Evolutionary conservation across 2,329 filamentous ascomycete genomes (phyloP).

Genomic region (Clarireedia paspali): DNA sequence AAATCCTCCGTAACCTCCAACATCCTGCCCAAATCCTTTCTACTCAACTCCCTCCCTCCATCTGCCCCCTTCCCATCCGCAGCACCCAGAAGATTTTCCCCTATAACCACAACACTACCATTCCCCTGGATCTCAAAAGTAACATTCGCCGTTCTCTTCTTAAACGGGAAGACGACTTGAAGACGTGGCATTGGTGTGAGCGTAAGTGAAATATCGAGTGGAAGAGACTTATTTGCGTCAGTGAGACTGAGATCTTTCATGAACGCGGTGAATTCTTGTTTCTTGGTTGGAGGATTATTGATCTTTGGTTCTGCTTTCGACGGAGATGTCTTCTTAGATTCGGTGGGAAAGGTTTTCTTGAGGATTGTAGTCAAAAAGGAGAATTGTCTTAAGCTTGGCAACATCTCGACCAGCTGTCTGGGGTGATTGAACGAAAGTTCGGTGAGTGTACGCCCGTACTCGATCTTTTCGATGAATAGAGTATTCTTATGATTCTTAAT

Average conservation of each 20-base stretch:
- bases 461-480: constrained; percentile 63
- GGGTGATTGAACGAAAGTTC: constrained; percentile 73
- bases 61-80: constrained; percentile 10
- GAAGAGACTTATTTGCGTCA: constrained; percentile 11
- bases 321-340: neutral
- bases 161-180: constrained; percentile 24
- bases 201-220: constrained; percentile 23
- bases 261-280: constrained; percentile 25
- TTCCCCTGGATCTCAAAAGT: constrained; percentile 26
- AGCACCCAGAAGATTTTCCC: constrained; percentile 25
- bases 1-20: constrained; percentile 41
- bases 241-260: constrained; percentile 13
- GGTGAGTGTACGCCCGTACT: constrained; percentile 59
- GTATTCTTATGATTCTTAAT: constrained; percentile 44
- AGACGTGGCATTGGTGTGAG: constrained; percentile 25
- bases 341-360: constrained; percentile 47
- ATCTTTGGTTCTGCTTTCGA: neutral
- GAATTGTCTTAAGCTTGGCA: constrained; percentile 71
- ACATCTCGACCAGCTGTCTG: constrained; percentile 62
- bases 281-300: constrained; percentile 16
- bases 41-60: constrained; percentile 13
- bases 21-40: constrained; percentile 34
- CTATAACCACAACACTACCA: constrained; percentile 24
- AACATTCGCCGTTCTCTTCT: constrained; percentile 25
- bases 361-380: constrained; percentile 61